These are phyloP conservation scores for Cryptosporidium andersoni DNA, from an alignment of 169 alveolate genomes.

Conservation along the genomic window DNA sequence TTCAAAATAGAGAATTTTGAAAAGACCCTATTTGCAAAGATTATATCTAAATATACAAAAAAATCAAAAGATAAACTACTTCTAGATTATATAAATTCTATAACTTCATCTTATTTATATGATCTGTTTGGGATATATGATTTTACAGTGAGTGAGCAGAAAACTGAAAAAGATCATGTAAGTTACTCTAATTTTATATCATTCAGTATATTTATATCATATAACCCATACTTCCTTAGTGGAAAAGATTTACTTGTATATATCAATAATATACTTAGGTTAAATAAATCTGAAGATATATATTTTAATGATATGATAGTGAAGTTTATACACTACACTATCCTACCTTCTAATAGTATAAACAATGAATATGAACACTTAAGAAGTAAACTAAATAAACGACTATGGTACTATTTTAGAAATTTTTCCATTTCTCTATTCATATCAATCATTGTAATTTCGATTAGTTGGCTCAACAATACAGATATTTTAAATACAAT, in stretches of 20 bases:
- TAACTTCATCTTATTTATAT: constrained; percentile 12
- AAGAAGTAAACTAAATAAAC: constrained; percentile 20
- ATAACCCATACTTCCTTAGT: constrained; percentile 58
- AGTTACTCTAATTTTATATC: neutral
- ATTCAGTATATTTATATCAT: constrained; percentile 16
- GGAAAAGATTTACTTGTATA: constrained; percentile 16
- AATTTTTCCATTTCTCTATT: constrained; percentile 28
- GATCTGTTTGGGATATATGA: constrained; percentile 57
- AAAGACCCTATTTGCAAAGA: too few species aligned
- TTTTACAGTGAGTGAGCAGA: constrained; percentile 1
- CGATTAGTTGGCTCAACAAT: constrained; percentile 17
- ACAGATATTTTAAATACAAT: constrained; percentile 21
- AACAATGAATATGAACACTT: too few species aligned
- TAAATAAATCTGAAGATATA: constrained; percentile 12
- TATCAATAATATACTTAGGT: constrained; percentile 22
- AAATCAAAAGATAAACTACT: neutral
- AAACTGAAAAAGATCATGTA: neutral
- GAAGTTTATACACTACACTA: constrained; percentile 2
- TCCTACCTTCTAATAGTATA: neutral
- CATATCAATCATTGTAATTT: constrained; percentile 24
- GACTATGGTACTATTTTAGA: constrained; percentile 23
- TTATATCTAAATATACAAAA: too few species aligned
- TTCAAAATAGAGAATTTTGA: too few species aligned
- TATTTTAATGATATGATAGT: constrained; percentile 10
- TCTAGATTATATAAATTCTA: constrained; percentile 13